Evolutionary conservation across 768 basidiomycete genomes (phyloP).

Genomic region (Floccularia luteovirens): DNA sequence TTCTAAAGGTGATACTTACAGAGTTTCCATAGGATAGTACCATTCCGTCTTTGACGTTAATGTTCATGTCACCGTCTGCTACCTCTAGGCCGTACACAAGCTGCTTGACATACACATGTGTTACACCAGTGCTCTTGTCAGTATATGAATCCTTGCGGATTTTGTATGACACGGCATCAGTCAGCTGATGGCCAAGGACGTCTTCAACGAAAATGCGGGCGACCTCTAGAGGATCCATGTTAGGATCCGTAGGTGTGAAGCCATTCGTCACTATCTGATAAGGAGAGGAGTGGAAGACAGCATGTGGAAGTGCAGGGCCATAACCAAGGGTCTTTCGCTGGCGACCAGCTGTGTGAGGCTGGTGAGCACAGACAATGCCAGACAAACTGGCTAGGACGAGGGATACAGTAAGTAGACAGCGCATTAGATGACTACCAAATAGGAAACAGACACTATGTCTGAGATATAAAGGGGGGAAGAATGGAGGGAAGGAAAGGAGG

Average conservation of each 20-base stretch:
- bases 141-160: conserved; percentile 84
- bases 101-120: conserved; percentile 87
- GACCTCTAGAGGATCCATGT: conserved; percentile 48
- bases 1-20: conserved; percentile 33
- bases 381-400: conserved; percentile 54
- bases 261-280: conserved; percentile 36
- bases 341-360: conserved; percentile 20
- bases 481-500: too few species aligned
- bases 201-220: conserved; percentile 56
- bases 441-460: too few species aligned
- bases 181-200: conserved; percentile 26
- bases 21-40: conserved; percentile 87
- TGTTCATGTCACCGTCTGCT: conserved; percentile 84
- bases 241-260: conserved; percentile 26
- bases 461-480: too few species aligned
- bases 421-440: too few species aligned
- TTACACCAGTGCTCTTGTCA: conserved; percentile 77
- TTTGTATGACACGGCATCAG: conserved; percentile 35
- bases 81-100: conserved; percentile 83
- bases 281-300: conserved; percentile 49
- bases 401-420: conserved; percentile 57
- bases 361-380: conserved; percentile 43
- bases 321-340: conserved; percentile 91
- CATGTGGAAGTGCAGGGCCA: conserved; percentile 73
- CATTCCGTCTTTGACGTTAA: conserved; percentile 82